Percentiles rank a stretch among this genome's conserved stretches.
phyloP scores from a whole-genome alignment of 495 filamentous ascomycete genomes.

The Xylaria acuta region DNA sequence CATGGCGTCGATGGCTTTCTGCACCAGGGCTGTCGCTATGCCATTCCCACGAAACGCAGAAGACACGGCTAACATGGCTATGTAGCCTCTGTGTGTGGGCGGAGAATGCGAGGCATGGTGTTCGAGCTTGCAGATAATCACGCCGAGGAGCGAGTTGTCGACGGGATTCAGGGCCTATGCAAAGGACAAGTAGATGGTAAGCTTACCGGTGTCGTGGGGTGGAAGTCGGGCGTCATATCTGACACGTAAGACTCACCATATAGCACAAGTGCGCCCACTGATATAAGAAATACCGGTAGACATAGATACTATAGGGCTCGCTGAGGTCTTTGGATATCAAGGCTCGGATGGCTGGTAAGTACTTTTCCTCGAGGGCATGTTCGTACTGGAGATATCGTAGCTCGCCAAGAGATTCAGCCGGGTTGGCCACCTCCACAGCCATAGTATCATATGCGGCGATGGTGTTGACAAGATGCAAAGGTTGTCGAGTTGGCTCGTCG shows the following conservation, averaged over 20 bases:
- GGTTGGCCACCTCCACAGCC: slow-evolving; percentile 35
- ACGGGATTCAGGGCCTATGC: slow-evolving; percentile 69
- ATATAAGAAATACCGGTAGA: slow-evolving; percentile 98
- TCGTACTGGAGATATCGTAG: slow-evolving; percentile 88
- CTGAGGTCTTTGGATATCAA: slow-evolving; percentile 97
- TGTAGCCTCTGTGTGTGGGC: slow-evolving; percentile 88
- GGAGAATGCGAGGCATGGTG: slow-evolving; percentile 72
- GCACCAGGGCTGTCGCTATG: slow-evolving; percentile 89
- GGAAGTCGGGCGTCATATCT: neutral
- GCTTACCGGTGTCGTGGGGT: neutral
- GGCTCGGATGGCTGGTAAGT: slow-evolving; percentile 85
- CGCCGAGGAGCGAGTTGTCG: slow-evolving; percentile 69
- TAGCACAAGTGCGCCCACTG: slow-evolving; percentile 98
- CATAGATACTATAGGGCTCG: slow-evolving; percentile 99
- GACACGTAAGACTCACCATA: slow-evolving; percentile 62
- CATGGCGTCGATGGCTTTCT: slow-evolving; percentile 94
- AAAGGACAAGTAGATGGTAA: slow-evolving; percentile 12
- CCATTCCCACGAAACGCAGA: slow-evolving; percentile 79
- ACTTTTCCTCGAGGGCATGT: slow-evolving; percentile 74
- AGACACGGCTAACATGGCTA: slow-evolving; percentile 94
- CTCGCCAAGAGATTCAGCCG: slow-evolving; percentile 51
- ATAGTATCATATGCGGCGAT: slow-evolving; percentile 14
- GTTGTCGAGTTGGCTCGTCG: neutral
- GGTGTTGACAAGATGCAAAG: neutral
- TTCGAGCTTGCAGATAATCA: slow-evolving; percentile 97